Conservation (phyloP, 257 asterid genomes). For the Ballota nigra region DNA sequence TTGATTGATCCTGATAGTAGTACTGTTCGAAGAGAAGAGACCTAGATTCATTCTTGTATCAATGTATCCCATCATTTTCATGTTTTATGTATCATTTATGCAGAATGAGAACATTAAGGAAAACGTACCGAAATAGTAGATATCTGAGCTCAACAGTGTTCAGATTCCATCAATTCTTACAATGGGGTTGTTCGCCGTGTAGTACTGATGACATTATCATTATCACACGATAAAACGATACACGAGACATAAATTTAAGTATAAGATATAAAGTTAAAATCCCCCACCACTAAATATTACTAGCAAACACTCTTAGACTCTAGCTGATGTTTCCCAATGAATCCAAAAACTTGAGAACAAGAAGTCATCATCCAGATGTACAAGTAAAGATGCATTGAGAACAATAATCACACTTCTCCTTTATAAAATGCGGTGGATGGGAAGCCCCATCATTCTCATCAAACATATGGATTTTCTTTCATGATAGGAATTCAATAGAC, state of each 20-base stretch:
- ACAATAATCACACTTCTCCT: background rate
- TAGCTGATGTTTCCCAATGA: constrained; percentile 16
- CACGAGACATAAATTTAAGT: background rate
- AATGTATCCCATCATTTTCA: constrained; percentile 6
- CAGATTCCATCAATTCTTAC: background rate
- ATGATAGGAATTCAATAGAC: constrained; percentile 7
- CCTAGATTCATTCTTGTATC: background rate
- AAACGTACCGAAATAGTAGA: constrained; percentile 6
- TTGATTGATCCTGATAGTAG: background rate
- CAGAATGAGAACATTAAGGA: constrained; percentile 4
- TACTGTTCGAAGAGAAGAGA: background rate
- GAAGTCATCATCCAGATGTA: background rate
- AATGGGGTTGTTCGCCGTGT: background rate
- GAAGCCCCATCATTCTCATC: background rate
- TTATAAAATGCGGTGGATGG: background rate
- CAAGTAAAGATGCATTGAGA: background rate
- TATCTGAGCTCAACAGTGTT: background rate
- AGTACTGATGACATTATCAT: background rate
- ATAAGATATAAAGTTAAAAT: background rate
- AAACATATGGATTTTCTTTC: background rate
- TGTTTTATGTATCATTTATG: too few relatives aligned
- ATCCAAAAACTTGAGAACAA: constrained; percentile 8
- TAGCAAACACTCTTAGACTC: constrained; percentile 11
- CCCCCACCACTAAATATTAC: constrained; percentile 14
- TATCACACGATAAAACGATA: background rate